phyloP scores from a whole-genome alignment of 331 rosid genomes.

The Pyracantha coccinea region DNA sequence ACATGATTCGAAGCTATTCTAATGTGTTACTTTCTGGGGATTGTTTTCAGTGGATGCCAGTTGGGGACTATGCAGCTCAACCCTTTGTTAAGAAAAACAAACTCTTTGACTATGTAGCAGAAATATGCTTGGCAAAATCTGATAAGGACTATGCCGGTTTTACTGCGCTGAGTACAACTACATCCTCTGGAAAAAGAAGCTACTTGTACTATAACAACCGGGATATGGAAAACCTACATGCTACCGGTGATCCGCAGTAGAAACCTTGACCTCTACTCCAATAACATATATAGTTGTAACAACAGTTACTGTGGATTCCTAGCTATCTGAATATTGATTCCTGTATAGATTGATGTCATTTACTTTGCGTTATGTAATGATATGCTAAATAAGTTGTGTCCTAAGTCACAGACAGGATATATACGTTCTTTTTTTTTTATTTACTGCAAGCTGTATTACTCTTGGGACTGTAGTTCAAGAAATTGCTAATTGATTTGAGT shows the following conservation, averaged over 20 bases:
- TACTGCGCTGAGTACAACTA: slow-evolving; percentile 20
- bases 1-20: background rate
- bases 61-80: slow-evolving; percentile 70
- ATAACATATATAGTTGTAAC: background rate
- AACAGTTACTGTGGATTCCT: background rate
- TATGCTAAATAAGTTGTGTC: background rate
- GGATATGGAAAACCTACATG: slow-evolving; percentile 1
- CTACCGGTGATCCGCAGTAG: slow-evolving; percentile 1
- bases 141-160: slow-evolving; percentile 50
- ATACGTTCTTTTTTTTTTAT: too few relatives aligned
- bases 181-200: slow-evolving; percentile 39
- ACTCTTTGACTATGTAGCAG: slow-evolving; percentile 36
- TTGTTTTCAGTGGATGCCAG: slow-evolving; percentile 73
- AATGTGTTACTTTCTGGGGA: background rate
- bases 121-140: slow-evolving; percentile 45
- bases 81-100: slow-evolving; percentile 40
- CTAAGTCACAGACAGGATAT: background rate
- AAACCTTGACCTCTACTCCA: background rate
- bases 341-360: background rate
- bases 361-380: background rate
- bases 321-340: background rate
- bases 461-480: too few relatives aligned
- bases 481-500: too few relatives aligned
- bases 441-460: too few relatives aligned
- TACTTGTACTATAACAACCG: slow-evolving; percentile 40